Conservation (phyloP, 1,139 yeast species). For the Diutina sp. region DNA sequence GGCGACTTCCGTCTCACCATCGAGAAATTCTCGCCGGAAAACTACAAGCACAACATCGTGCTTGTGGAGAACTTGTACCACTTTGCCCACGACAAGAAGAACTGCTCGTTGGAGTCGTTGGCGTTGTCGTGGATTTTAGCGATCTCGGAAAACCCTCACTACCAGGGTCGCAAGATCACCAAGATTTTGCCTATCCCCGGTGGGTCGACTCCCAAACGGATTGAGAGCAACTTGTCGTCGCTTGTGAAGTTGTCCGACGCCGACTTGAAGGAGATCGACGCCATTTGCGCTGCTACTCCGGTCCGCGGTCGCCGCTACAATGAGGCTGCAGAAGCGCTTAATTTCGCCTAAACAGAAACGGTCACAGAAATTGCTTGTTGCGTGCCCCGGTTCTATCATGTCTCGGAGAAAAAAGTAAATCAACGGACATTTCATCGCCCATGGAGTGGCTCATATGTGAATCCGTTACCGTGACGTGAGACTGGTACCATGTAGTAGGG, state of each 20-base stretch:
- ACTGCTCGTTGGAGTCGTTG: conserved; percentile 48
- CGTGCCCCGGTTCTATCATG: background rate
- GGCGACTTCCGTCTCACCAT: conserved; percentile 44
- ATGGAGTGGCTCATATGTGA: background rate
- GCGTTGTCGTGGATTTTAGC: conserved; percentile 62
- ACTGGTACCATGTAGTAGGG: background rate
- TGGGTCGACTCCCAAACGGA: conserved; percentile 45
- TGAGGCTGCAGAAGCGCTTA: conserved; percentile 5
- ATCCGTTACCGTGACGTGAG: background rate
- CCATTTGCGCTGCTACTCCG: conserved; percentile 22
- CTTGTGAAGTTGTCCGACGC: conserved; percentile 32
- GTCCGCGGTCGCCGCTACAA: conserved; percentile 42
- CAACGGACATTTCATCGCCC: background rate
- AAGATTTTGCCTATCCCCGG: conserved; percentile 71
- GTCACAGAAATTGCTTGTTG: too few species aligned
- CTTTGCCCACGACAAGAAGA: conserved; percentile 32
- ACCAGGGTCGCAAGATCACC: conserved; percentile 30
- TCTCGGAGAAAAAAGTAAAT: background rate
- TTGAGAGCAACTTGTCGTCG: conserved; percentile 41
- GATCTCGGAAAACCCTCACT: conserved; percentile 15
- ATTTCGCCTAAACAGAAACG: conserved; percentile 5
- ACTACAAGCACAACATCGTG: conserved; percentile 35
- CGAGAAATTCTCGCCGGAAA: conserved; percentile 51
- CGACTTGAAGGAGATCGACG: conserved; percentile 39
- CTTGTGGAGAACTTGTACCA: conserved; percentile 30